These are phyloP conservation scores for Hypomyces perniciosus DNA, from an alignment of 2,329 filamentous ascomycete species.

Conservation along the genomic window DNA sequence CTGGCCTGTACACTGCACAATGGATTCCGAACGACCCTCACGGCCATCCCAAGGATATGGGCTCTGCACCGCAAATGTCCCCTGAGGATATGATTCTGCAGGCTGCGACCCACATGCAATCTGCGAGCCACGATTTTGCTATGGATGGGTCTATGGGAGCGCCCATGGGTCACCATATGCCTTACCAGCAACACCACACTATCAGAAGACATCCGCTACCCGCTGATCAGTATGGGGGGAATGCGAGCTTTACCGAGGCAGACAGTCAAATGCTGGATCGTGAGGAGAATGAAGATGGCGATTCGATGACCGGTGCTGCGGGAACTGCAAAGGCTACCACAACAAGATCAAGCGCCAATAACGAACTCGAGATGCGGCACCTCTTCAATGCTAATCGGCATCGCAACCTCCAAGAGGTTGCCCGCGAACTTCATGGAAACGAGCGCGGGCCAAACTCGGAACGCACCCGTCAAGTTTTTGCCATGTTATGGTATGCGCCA, in stretches of 20 bases:
- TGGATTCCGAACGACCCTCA: conserved; percentile 45
- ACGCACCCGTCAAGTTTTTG: conserved; percentile 77
- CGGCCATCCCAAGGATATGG: conserved; percentile 38
- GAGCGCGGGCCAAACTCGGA: conserved; percentile 77
- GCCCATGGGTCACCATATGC: conserved; percentile 35
- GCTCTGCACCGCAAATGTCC: conserved; percentile 41
- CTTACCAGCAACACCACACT: conserved; percentile 37
- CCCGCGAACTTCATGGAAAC: conserved; percentile 68
- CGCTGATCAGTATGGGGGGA: conserved; percentile 46
- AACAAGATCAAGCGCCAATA: conserved; percentile 66
- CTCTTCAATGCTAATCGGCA: conserved; percentile 65
- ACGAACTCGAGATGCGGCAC: conserved; percentile 74
- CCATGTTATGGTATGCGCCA: conserved; percentile 73
- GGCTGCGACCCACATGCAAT: conserved; percentile 50
- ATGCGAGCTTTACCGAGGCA: conserved; percentile 50
- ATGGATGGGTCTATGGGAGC: conserved; percentile 43
- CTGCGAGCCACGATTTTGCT: conserved; percentile 43
- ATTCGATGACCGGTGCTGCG: conserved; percentile 41
- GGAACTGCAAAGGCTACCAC: conserved; percentile 51
- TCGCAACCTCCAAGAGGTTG: conserved; percentile 64
- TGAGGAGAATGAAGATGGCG: conserved; percentile 52
- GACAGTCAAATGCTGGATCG: conserved; percentile 57
- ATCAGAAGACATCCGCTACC: conserved; percentile 47
- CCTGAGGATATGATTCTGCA: conserved; percentile 56
- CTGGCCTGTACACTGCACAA: conserved; percentile 42